phyloP scores from a whole-genome alignment of 768 basidiomycete species.

The Leccinum subtestaceum region DNA sequence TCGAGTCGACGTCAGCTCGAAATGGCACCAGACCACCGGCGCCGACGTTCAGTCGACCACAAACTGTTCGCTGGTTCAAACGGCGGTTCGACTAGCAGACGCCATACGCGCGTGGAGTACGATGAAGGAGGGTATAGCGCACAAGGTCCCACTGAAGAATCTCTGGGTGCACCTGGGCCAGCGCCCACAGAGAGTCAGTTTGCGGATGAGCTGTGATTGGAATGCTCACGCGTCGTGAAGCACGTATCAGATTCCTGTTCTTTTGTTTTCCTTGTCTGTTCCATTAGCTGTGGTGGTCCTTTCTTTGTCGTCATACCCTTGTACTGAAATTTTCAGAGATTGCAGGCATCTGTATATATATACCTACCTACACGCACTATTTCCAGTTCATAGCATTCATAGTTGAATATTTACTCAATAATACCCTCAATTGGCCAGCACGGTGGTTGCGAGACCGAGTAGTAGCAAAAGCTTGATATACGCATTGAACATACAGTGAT shows the following conservation, averaged over 20 bases:
- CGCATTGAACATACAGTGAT: neutral
- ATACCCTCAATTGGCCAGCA: no score
- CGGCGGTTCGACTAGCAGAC: slow-evolving; percentile 9
- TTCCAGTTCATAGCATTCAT: neutral
- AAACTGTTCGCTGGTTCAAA: slow-evolving; percentile 7
- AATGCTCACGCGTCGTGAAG: neutral
- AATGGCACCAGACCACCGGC: slow-evolving; percentile 65
- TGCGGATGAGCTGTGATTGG: slow-evolving; percentile 19
- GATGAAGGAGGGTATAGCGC: slow-evolving; percentile 6
- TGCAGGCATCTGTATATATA: neutral
- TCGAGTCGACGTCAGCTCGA: slow-evolving; percentile 56
- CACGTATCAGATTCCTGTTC: neutral
- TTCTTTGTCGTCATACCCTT: neutral
- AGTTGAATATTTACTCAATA: neutral
- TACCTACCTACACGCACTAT: neutral
- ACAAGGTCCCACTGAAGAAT: slow-evolving; percentile 4
- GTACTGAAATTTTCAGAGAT: neutral
- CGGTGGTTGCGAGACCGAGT: no score
- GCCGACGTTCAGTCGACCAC: slow-evolving; percentile 28
- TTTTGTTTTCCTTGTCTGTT: neutral
- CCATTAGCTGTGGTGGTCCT: neutral
- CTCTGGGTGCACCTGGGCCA: slow-evolving; percentile 25
- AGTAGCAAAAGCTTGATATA: no score
- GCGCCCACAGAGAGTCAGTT: slow-evolving; percentile 35
- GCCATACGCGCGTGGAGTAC: slow-evolving; percentile 5